A percentile compares a stretch with the other conserved stretches of the same genome.
Conservation (phyloP, 768 basidiomycete genomes). For the Hortiboletus campestris region DNA sequence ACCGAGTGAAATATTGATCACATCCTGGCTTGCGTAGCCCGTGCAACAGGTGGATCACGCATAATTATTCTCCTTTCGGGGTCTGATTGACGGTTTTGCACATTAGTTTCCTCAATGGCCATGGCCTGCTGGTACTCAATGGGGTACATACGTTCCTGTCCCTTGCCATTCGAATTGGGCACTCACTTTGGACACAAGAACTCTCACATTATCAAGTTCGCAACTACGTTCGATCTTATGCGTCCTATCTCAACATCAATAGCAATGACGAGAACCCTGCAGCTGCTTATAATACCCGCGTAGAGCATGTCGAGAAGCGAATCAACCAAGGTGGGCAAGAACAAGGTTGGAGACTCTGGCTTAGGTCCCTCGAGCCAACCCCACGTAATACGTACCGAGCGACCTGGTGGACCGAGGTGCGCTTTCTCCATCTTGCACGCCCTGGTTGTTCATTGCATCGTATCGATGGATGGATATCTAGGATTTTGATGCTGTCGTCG, state of each 20-base stretch:
- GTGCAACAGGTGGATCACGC: not conserved
- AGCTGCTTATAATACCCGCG: constrained; percentile 45
- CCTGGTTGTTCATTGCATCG: not conserved
- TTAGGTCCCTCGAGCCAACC: constrained; percentile 2
- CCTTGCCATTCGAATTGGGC: too few species aligned
- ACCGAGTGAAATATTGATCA: too few species aligned
- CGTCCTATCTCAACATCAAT: constrained; percentile 3
- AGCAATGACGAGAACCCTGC: constrained; percentile 38
- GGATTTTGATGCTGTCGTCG: constrained; percentile 18
- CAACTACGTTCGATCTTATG: constrained; percentile 27
- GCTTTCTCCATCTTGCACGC: not conserved
- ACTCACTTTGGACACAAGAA: constrained; percentile 12
- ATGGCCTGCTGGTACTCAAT: constrained; percentile 11
- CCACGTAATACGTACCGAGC: constrained; percentile 24
- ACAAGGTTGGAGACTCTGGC: constrained; percentile 9
- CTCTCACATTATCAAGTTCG: constrained; percentile 34
- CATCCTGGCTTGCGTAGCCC: not conserved
- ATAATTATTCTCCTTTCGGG: not conserved
- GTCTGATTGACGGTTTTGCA: not conserved
- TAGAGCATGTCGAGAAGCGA: constrained; percentile 43
- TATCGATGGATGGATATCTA: not conserved
- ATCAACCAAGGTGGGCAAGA: constrained; percentile 13
- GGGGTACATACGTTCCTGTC: constrained; percentile 6
- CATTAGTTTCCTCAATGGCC: constrained; percentile 11
- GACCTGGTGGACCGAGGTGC: constrained; percentile 29